A percentile compares a stretch with the other conserved stretches of the same genome.
Evolutionary conservation across 352 stramenopile species (phyloP).

Genomic region (Elongisporangium undulatum): DNA sequence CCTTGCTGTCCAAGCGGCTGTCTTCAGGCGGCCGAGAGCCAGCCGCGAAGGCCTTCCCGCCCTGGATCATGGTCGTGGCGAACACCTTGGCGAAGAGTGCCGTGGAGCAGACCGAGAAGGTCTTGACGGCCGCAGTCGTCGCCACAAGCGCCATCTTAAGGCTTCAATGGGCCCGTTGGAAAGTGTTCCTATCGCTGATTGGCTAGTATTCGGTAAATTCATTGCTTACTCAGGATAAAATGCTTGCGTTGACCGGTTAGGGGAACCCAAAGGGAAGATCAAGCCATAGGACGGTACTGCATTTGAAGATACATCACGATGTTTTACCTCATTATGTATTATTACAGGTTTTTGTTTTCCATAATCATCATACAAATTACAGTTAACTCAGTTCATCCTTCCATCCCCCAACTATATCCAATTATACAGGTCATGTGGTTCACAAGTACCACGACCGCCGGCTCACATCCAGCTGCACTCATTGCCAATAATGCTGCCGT

Average conservation of each 20-base stretch:
- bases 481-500: background rate
- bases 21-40: constrained; percentile 27
- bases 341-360: no score
- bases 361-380: background rate
- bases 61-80: constrained; percentile 23
- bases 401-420: background rate
- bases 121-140: constrained; percentile 24
- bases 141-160: constrained; percentile 11
- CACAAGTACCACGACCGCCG: background rate
- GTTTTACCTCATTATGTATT: no score
- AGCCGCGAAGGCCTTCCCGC: constrained; percentile 26
- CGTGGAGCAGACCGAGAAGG: constrained; percentile 23
- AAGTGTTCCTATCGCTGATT: no score
- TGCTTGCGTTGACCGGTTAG: no score
- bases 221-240: no score
- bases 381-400: background rate
- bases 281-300: no score
- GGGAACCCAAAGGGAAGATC: no score
- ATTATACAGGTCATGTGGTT: background rate
- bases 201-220: no score
- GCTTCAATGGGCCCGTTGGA: background rate
- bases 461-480: background rate
- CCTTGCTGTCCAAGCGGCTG: constrained; percentile 6
- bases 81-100: constrained; percentile 33
- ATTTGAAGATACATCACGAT: no score